Conservation (phyloP, 139 green algal genomes). For the Pleodorina starrii region DNA sequence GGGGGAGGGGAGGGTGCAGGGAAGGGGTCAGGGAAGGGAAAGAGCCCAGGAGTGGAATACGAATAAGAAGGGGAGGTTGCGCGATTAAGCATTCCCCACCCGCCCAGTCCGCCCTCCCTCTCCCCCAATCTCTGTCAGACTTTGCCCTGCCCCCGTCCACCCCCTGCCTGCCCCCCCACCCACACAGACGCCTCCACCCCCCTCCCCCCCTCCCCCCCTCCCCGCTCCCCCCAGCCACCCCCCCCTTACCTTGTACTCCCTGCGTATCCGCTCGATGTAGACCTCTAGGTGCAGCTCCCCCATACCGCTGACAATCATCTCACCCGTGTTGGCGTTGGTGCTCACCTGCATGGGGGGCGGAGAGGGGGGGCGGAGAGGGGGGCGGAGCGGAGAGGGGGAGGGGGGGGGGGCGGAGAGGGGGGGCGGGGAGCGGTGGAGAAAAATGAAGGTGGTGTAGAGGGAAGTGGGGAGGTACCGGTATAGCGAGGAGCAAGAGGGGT, state of each 20-base stretch:
- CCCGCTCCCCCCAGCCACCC: background rate
- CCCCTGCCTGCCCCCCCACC: background rate
- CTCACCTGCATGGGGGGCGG: conserved; percentile 67
- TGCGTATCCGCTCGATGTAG: conserved; percentile 96
- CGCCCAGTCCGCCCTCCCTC: no score
- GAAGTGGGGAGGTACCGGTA: background rate
- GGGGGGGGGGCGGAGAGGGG: background rate
- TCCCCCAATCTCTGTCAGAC: no score
- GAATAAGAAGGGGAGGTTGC: no score
- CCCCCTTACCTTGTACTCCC: conserved; percentile 94
- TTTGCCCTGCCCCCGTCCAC: background rate
- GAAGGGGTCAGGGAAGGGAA: background rate
- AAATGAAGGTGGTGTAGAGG: background rate
- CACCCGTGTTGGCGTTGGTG: conserved; percentile 80
- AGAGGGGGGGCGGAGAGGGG: background rate
- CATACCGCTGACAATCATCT: conserved; percentile 97
- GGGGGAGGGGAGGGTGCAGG: background rate
- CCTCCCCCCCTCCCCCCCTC: background rate
- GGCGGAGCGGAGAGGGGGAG: background rate
- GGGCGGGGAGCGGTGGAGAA: background rate
- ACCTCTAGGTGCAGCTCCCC: conserved; percentile 99
- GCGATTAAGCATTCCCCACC: no score
- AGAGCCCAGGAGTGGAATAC: no score
- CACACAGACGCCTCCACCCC: background rate
- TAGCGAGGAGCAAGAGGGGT: background rate